phyloP scores from a whole-genome alignment of 2,329 filamentous ascomycete species.

The Neonectria coccinea region DNA sequence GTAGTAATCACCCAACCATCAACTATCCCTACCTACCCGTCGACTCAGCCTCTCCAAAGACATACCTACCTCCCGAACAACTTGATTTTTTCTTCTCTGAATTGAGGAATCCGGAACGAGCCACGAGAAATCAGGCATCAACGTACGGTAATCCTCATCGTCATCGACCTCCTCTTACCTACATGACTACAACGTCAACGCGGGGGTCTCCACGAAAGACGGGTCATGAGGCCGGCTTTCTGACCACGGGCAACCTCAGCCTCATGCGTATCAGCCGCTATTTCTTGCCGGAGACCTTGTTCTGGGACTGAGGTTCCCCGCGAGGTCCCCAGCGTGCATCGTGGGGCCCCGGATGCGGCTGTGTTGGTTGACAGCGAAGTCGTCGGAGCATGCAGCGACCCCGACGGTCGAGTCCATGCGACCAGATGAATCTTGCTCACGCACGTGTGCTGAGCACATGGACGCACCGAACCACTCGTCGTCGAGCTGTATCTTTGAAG shows the following conservation, averaged over 20 bases:
- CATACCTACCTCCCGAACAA: neutral
- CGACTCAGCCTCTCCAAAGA: neutral
- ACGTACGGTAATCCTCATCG: constrained; percentile 6
- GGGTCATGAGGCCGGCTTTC: constrained; percentile 25
- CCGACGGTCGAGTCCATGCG: constrained; percentile 12
- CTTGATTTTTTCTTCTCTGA: constrained; percentile 7
- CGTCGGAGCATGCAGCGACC: constrained; percentile 10
- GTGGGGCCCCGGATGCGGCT: constrained; percentile 22
- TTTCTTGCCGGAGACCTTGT: constrained; percentile 11
- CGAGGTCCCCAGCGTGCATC: constrained; percentile 11
- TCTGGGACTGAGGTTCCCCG: constrained; percentile 14
- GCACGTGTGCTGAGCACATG: constrained; percentile 29
- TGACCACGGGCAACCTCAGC: constrained; percentile 19
- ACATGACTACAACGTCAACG: constrained; percentile 17
- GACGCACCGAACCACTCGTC: constrained; percentile 5
- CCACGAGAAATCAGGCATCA: constrained; percentile 24
- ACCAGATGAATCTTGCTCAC: constrained; percentile 17
- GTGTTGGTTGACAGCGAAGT: constrained; percentile 15
- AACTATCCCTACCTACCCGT: neutral
- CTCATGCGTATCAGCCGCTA: constrained; percentile 23
- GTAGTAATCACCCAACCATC: neutral
- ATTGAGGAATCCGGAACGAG: neutral
- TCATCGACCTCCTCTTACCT: constrained; percentile 11
- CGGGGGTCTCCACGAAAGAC: constrained; percentile 19
- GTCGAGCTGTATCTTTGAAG: neutral